Evolutionary conservation across 169 alveolate species (phyloP).

Genomic region (Plasmodium ovale): DNA sequence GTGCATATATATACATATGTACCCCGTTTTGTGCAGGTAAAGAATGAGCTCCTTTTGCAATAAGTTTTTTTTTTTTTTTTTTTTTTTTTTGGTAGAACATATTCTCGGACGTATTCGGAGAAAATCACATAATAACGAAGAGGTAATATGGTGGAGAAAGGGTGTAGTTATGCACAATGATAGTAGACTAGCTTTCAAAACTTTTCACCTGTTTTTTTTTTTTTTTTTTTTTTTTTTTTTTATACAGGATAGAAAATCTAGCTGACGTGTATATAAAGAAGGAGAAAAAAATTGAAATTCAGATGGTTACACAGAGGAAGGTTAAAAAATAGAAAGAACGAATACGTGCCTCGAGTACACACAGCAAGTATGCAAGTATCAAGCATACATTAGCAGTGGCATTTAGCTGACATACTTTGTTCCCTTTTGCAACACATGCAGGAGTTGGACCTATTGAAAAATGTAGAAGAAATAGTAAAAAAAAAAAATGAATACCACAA

Average conservation of each 20-base stretch:
- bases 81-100: neutral
- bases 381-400: neutral
- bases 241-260: conserved; percentile 36
- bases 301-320: conserved; percentile 34
- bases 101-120: conserved; percentile 14
- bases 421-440: neutral
- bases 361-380: neutral
- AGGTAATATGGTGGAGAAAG: conserved; percentile 5
- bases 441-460: conserved; percentile 42
- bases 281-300: conserved; percentile 37
- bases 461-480: conserved; percentile 37
- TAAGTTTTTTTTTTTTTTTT: neutral
- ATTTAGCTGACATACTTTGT: neutral
- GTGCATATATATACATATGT: neutral
- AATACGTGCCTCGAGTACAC: neutral
- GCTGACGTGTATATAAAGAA: conserved; percentile 41
- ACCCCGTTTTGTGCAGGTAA: neutral
- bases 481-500: conserved; percentile 40
- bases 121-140: conserved; percentile 22
- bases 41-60: neutral
- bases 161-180: neutral
- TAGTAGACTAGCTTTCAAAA: neutral
- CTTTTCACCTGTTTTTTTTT: neutral
- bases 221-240: neutral
- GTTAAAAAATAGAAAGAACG: neutral